phyloP scores from a whole-genome alignment of 2,329 filamentous ascomycete species.

The Knufia fluminis region DNA sequence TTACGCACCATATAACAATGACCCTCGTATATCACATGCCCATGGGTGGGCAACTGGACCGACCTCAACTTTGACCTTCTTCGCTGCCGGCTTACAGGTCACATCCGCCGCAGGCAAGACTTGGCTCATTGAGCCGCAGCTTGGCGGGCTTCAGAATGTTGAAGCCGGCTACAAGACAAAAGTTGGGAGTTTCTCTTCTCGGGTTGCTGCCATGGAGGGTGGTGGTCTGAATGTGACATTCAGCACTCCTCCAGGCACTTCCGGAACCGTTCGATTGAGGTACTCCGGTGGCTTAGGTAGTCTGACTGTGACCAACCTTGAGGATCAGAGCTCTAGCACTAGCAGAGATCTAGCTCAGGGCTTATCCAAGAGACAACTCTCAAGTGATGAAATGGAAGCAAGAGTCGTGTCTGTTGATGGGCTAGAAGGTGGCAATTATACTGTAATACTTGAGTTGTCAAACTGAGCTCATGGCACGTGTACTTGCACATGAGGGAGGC shows the following conservation, averaged over 20 bases:
- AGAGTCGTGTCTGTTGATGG: slow-evolving; percentile 2
- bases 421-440: slow-evolving; percentile 8
- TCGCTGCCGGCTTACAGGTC: slow-evolving; percentile 35
- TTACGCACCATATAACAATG: slow-evolving; percentile 43
- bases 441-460: not conserved
- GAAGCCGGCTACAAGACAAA: slow-evolving; percentile 32
- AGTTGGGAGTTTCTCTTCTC: slow-evolving; percentile 29
- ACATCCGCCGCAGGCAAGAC: slow-evolving; percentile 29
- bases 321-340: not conserved
- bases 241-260: slow-evolving; percentile 10
- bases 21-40: slow-evolving; percentile 40
- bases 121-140: slow-evolving; percentile 30
- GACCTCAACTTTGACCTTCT: slow-evolving; percentile 35
- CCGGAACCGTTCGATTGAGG: slow-evolving; percentile 3
- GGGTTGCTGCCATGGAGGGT: not conserved
- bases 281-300: slow-evolving; percentile 1
- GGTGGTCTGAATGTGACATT: slow-evolving; percentile 11
- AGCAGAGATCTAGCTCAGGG: not conserved
- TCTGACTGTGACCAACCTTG: slow-evolving; percentile 4
- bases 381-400: not conserved
- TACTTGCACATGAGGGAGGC: too few species aligned
- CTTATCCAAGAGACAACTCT: not conserved
- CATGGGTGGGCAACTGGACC: slow-evolving; percentile 46
- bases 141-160: slow-evolving; percentile 29
- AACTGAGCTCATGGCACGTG: too few species aligned